A percentile compares a stretch with the other conserved stretches of the same genome.
Conservation (phyloP, 306 rosid genomes). For the Quercus engelmannii region DNA sequence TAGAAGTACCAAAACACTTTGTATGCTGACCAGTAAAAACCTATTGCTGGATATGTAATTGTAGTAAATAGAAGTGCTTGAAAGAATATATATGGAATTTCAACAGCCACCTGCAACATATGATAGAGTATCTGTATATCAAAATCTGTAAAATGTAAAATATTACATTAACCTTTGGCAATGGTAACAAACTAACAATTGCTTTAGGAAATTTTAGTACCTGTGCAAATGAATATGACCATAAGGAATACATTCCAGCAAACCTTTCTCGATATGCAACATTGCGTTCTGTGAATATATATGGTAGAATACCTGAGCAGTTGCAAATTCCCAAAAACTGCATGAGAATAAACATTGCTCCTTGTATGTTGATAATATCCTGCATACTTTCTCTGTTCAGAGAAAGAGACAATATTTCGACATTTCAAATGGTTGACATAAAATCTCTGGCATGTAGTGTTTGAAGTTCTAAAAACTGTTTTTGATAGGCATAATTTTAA, state of each 20-base stretch:
- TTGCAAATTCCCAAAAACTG: constrained; percentile 20
- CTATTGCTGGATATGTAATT: constrained; percentile 24
- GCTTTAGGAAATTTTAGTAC: neutral
- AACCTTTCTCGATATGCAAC: constrained; percentile 29
- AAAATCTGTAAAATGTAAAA: neutral
- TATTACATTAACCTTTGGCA: neutral
- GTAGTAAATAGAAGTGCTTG: constrained; percentile 9
- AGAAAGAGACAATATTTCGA: neutral
- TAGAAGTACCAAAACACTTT: constrained; percentile 26
- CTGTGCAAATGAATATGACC: constrained; percentile 29
- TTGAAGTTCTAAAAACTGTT: too few species aligned
- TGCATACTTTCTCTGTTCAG: constrained; percentile 7
- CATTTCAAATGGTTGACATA: neutral
- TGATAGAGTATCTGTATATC: neutral
- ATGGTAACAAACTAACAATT: neutral
- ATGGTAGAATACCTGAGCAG: constrained; percentile 16
- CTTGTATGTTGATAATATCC: constrained; percentile 24
- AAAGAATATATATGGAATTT: constrained; percentile 6
- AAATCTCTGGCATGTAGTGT: neutral
- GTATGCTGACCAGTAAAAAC: constrained; percentile 25
- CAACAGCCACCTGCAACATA: constrained; percentile 22
- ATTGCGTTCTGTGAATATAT: constrained; percentile 20
- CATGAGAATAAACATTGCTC: constrained; percentile 11
- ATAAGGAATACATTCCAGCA: constrained; percentile 35
- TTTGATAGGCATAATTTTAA: neutral